Conservation (phyloP, 75 land plant genomes). For the Cupressus sempervirens region DNA sequence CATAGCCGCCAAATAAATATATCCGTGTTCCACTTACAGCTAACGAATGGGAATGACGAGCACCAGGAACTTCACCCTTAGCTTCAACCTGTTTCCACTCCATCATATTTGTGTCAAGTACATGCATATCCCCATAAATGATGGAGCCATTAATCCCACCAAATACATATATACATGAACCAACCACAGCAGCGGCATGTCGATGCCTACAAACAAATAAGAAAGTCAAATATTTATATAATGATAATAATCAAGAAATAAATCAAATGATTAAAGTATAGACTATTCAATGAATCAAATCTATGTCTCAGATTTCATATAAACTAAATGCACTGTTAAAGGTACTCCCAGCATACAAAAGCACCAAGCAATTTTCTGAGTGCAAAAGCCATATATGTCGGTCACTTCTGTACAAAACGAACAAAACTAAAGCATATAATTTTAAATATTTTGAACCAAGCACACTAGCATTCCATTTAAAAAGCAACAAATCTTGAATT, state of each 20-base stretch:
- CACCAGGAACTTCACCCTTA: slow-evolving; percentile 51
- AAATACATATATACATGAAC: slow-evolving; percentile 69
- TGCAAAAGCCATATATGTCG: not conserved
- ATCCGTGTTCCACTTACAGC: slow-evolving; percentile 53
- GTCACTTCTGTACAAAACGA: not conserved
- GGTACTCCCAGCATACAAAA: not conserved
- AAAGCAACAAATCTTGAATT: not conserved
- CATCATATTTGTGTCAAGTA: slow-evolving; percentile 49
- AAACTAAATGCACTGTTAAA: not conserved
- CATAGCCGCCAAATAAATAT: slow-evolving; percentile 78
- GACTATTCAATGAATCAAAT: not conserved
- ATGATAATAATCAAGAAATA: not conserved
- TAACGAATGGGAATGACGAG: slow-evolving; percentile 87
- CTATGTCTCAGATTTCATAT: not conserved
- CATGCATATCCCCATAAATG: slow-evolving; percentile 54
- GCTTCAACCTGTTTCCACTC: slow-evolving; percentile 47
- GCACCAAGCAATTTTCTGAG: not conserved
- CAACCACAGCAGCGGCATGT: slow-evolving; percentile 80
- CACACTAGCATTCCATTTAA: not conserved
- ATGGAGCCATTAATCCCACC: slow-evolving; percentile 61
- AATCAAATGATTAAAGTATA: not conserved
- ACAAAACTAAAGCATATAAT: not conserved
- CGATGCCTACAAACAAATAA: slow-evolving; percentile 60
- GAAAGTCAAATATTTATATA: not conserved
- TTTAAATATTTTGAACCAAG: not conserved